Base-by-base conservation (phyloP, 148 eudicot genomes). In the Diospyros lotus region DNA sequence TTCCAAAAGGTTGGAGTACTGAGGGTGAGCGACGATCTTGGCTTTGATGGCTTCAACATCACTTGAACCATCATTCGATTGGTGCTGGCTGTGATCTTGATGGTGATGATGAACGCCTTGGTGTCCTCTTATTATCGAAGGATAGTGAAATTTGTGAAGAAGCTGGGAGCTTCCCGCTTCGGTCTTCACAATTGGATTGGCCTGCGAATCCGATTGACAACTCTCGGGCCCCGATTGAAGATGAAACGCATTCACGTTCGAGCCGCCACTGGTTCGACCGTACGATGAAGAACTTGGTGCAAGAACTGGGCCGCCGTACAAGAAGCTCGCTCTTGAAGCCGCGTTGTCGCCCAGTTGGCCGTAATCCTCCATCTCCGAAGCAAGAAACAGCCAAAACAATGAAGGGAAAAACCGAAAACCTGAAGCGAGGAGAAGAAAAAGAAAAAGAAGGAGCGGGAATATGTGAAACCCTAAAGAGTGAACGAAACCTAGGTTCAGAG, bases 21-120 rank as follows among this genome's bases (percentile, higher is more conserved):
- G 93, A 75, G 98, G 97, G 80, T 94, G 98, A 80, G 96, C 83
- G 3, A 92, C 81, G 80, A 94, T 94, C 87, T 92, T 92, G 4
- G 97, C 94, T 71, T 94, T 94, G 51, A 92, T 83, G 11, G 89
- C 83, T 61, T 94, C 97, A 66, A 80, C 87, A 71, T 86, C 95
- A 65, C 45, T 39, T 6, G 78, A 53, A 53, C 58, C 56, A 18
- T 64, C 67, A 52, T 28, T 71, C 10, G 62, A 71, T 17, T 68
- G 56, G 28, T 28, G 28, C n/a, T 66, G 64, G 38, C 53, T 58
- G 13, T 73, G 77, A 15, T 76, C 51, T 6, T 64, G 45, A 0
- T 73, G 64, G 10, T 83, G 65, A 61, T 69, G 58, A 46, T 56
- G 76, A 48, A 58, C 58, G 3, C 71, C 39, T 71, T 68, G 75